Base-by-base conservation (phyloP, 495 filamentous ascomycete genomes). In the Hypoxylon trugodes region DNA sequence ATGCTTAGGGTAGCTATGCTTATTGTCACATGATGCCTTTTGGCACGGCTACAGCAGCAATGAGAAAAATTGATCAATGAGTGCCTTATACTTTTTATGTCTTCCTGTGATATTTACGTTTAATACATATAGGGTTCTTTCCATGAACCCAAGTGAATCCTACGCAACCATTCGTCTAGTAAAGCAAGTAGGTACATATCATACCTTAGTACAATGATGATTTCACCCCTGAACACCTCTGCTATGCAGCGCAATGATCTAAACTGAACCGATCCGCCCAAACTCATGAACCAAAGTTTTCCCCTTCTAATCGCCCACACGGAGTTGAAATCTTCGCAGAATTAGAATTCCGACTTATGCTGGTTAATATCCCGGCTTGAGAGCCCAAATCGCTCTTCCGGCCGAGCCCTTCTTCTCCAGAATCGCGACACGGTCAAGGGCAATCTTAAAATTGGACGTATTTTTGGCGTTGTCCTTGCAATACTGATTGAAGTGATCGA, bases 401-500 rank as follows among this genome's bases (percentile, higher is more conserved):
- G 68, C 73, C 1, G 72, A 73, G 6, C 79, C 77, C 1, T 49
- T 54, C 64, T 74, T 69, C 59, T 77, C 71, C 73, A 79, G 69
- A 40, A 66, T 66, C 41, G 93, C 82, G 36, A 84, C 80, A 48
- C 72, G 73, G 6, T 73, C 65, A 26, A 85, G 61, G 9, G 81
- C 82, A 24, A 57, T 22, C 72, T 81, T 84, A 65, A 85, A 84
- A 13, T 69, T 68, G 3, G 74, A 78, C 68, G 81, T 77, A 28
- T 70, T 67, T 2, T 63, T 50, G 0, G 70, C 74, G 13, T 59
- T 66, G n/a, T n/a, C n/a, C n/a, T n/a, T n/a, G 49, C 81, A 86
- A 55, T 84, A 84, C 37, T 69, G 79, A 41, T 78, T 82, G 55
- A 86, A 96, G 60, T 96, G 90, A 66, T 94, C 87, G 16, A 96